A percentile compares a stretch with the other conserved stretches of the same genome.
These are phyloP conservation scores for Penicillium herquei DNA, from an alignment of 495 filamentous ascomycete genomes.

Conservation along the genomic window DNA sequence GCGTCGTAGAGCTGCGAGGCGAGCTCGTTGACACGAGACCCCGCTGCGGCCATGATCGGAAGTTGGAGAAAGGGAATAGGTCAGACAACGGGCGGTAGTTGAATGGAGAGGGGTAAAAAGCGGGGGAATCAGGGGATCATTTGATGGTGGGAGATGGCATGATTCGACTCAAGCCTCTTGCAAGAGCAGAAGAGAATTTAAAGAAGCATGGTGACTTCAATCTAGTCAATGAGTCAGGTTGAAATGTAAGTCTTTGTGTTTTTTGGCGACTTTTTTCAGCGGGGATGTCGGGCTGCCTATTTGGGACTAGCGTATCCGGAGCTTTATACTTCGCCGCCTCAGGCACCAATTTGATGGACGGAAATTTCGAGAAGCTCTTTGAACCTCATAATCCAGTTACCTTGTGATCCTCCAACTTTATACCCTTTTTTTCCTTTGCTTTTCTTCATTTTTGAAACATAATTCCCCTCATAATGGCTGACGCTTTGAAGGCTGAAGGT, in stretches of 20 bases:
- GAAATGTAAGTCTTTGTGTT: slow-evolving; percentile 25
- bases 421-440: slow-evolving; percentile 2
- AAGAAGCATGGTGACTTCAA: slow-evolving; percentile 18
- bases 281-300: slow-evolving; percentile 30
- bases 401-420: slow-evolving; percentile 5
- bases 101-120: not conserved
- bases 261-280: slow-evolving; percentile 31
- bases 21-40: slow-evolving; percentile 36
- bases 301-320: slow-evolving; percentile 29
- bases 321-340: slow-evolving; percentile 26
- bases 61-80: slow-evolving; percentile 6
- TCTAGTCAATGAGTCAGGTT: slow-evolving; percentile 14
- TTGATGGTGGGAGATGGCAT: slow-evolving; percentile 19
- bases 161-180: slow-evolving; percentile 20
- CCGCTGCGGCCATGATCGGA: slow-evolving; percentile 36
- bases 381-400: slow-evolving; percentile 22
- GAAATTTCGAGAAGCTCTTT: slow-evolving; percentile 53
- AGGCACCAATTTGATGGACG: slow-evolving; percentile 28
- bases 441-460: not conserved
- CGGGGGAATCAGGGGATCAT: slow-evolving; percentile 14
- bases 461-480: slow-evolving; percentile 41
- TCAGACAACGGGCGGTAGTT: slow-evolving; percentile 4
- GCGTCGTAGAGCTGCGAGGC: slow-evolving; percentile 46
- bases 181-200: slow-evolving; percentile 25
- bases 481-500: slow-evolving; percentile 86